These are phyloP conservation scores for Bacterosira constricta DNA, from an alignment of 108 stramenopile genomes.

Conservation along the genomic window DNA sequence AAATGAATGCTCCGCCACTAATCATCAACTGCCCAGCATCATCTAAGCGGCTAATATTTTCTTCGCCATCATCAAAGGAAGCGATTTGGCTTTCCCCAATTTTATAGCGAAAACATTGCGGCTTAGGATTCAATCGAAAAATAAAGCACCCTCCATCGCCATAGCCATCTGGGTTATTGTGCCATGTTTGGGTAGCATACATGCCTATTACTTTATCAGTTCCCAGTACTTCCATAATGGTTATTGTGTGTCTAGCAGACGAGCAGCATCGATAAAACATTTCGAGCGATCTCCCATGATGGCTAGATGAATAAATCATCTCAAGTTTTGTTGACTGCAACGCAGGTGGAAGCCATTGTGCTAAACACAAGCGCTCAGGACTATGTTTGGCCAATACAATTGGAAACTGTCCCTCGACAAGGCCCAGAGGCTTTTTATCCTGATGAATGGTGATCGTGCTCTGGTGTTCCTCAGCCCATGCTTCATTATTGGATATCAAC, in stretches of 20 bases:
- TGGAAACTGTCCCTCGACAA: slow-evolving; percentile 30
- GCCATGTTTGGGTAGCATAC: slow-evolving; percentile 51
- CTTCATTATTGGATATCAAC: slow-evolving; percentile 40
- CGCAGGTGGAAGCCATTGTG: slow-evolving; percentile 47
- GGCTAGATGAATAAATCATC: slow-evolving; percentile 47
- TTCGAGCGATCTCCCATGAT: slow-evolving; percentile 50
- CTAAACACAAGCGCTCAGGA: slow-evolving; percentile 27
- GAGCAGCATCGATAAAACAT: slow-evolving; percentile 50
- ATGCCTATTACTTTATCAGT: slow-evolving; percentile 45
- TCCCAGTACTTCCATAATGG: slow-evolving; percentile 50
- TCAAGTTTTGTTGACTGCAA: slow-evolving; percentile 52
- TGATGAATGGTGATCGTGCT: slow-evolving; percentile 25
- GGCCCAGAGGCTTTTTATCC: slow-evolving; percentile 40
- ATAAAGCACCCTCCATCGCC: slow-evolving; percentile 52
- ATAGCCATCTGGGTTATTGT: slow-evolving; percentile 40
- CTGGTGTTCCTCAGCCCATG: slow-evolving; percentile 40
- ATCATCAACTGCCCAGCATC: slow-evolving; percentile 51
- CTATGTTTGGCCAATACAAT: slow-evolving; percentile 43
- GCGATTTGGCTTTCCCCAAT: slow-evolving; percentile 4
- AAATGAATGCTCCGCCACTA: slow-evolving; percentile 42
- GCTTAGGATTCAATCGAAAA: slow-evolving; percentile 41
- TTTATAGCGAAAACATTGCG: slow-evolving; percentile 47
- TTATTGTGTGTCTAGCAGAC: slow-evolving; percentile 41
- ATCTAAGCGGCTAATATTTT: slow-evolving; percentile 11
- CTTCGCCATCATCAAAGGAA: slow-evolving; percentile 26